Conservation (phyloP, 331 rosid genomes). For the Erythrophleum ivorense region DNA sequence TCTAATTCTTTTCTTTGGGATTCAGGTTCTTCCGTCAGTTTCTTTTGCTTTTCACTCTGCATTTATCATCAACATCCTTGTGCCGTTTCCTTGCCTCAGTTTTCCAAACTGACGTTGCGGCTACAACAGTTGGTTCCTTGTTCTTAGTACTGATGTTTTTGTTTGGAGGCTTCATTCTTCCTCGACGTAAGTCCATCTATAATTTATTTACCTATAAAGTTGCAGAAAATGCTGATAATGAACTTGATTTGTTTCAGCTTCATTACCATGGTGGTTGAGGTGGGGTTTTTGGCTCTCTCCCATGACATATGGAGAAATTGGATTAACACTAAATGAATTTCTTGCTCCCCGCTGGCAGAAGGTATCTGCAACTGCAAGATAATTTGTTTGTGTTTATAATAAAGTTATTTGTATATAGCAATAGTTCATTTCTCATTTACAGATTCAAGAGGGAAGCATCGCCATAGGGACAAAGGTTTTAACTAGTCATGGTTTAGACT, state of each 20-base stretch:
- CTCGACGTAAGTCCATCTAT: constrained; percentile 56
- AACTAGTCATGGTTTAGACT: constrained; percentile 69
- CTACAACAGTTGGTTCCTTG: constrained; percentile 65
- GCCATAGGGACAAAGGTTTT: constrained; percentile 66
- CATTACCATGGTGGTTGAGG: constrained; percentile 77
- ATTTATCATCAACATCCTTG: constrained; percentile 75
- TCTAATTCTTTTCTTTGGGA: constrained; percentile 7
- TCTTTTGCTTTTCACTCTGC: constrained; percentile 68
- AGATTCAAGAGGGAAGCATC: constrained; percentile 59
- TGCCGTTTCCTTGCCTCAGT: constrained; percentile 73
- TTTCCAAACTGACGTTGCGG: constrained; percentile 67
- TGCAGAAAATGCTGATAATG: constrained; percentile 33
- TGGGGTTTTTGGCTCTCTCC: constrained; percentile 95
- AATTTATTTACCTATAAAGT: constrained; percentile 5
- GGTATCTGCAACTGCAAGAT: constrained; percentile 49
- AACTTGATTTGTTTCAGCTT: constrained; percentile 61
- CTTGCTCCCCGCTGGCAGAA: constrained; percentile 89
- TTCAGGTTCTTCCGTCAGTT: constrained; percentile 77
- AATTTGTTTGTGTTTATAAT: constrained; percentile 25
- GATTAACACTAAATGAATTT: constrained; percentile 71
- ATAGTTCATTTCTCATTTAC: constrained; percentile 24
- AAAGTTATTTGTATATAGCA: constrained; percentile 6
- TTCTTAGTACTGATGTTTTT: constrained; percentile 60
- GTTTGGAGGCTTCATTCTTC: constrained; percentile 90
- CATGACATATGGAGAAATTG: constrained; percentile 83